Evolutionary conservation across 768 basidiomycete genomes (phyloP).

Genomic region (Boletellus ananiceps): DNA sequence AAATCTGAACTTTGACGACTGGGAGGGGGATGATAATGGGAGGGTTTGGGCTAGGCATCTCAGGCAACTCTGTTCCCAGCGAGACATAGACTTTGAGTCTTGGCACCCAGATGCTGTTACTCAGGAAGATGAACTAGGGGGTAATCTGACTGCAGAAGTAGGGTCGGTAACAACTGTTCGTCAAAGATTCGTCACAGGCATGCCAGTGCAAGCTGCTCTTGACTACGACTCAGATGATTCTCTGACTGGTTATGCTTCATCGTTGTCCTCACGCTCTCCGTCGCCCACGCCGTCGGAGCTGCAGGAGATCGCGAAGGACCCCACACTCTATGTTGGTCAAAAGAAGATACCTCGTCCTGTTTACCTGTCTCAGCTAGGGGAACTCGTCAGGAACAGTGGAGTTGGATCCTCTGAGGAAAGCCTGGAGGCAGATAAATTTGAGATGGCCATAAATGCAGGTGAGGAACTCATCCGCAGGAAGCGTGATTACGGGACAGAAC

Average conservation of each 20-base stretch:
- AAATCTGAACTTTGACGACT: constrained; percentile 72
- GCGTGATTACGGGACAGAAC: constrained; percentile 78
- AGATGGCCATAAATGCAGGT: constrained; percentile 74
- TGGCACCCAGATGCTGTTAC: constrained; percentile 11
- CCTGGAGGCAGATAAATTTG: constrained; percentile 69
- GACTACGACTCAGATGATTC: constrained; percentile 81
- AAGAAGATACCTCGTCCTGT: constrained; percentile 80
- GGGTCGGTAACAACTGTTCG: neutral
- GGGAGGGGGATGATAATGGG: constrained; percentile 73
- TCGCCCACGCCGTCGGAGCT: constrained; percentile 83
- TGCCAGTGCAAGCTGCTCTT: constrained; percentile 12
- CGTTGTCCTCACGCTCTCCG: constrained; percentile 59
- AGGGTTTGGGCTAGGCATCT: constrained; percentile 62
- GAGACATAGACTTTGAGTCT: constrained; percentile 49
- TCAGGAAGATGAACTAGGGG: neutral
- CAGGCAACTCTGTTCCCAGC: constrained; percentile 45
- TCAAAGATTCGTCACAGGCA: neutral
- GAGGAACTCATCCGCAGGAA: constrained; percentile 85
- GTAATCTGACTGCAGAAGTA: constrained; percentile 17
- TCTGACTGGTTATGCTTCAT: constrained; percentile 69
- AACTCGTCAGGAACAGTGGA: constrained; percentile 63
- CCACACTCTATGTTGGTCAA: constrained; percentile 64
- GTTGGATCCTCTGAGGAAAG: constrained; percentile 49
- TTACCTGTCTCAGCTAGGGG: constrained; percentile 81
- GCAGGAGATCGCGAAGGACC: constrained; percentile 81